Conservation (phyloP, 768 basidiomycete species). For the Auricularia heimuer region DNA sequence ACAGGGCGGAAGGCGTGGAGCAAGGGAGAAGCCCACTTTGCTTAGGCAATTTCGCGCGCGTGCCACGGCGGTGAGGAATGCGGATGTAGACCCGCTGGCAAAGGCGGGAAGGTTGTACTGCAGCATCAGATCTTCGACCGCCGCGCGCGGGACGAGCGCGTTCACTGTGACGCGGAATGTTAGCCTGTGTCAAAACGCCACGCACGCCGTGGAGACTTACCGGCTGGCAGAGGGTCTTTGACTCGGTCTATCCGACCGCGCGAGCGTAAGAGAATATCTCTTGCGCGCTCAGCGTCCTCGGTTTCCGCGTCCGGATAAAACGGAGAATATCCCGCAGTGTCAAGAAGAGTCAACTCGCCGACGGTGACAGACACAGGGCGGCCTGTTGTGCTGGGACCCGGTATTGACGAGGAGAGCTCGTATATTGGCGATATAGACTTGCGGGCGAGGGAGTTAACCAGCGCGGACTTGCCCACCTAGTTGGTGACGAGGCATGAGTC, state of each 20-base stretch:
- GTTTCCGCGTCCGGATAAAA: slow-evolving; percentile 26
- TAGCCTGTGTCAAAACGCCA: not conserved
- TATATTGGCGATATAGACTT: slow-evolving; percentile 49
- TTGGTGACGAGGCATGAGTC: not conserved
- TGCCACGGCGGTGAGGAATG: slow-evolving; percentile 71
- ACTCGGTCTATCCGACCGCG: slow-evolving; percentile 76
- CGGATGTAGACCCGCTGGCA: slow-evolving; percentile 48
- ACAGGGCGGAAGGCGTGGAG: no score
- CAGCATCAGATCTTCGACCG: slow-evolving; percentile 81
- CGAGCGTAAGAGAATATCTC: slow-evolving; percentile 70
- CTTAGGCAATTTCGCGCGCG: slow-evolving; percentile 65
- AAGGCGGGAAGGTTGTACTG: slow-evolving; percentile 79
- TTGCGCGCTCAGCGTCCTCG: slow-evolving; percentile 38
- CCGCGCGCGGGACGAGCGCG: slow-evolving; percentile 58
- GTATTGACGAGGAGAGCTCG: slow-evolving; percentile 33
- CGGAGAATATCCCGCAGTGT: slow-evolving; percentile 81
- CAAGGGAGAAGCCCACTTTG: slow-evolving; percentile 18
- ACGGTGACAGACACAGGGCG: slow-evolving; percentile 53
- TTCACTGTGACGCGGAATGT: slow-evolving; percentile 33
- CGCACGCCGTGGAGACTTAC: slow-evolving; percentile 31
- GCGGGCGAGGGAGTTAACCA: slow-evolving; percentile 68
- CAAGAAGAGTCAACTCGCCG: slow-evolving; percentile 56
- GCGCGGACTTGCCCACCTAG: slow-evolving; percentile 74
- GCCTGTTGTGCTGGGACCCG: slow-evolving; percentile 63
- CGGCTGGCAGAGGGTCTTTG: slow-evolving; percentile 64